These are phyloP conservation scores for Coemansia sp. DNA, from an alignment of 192 early-diverging fungal species.

Conservation along the genomic window DNA sequence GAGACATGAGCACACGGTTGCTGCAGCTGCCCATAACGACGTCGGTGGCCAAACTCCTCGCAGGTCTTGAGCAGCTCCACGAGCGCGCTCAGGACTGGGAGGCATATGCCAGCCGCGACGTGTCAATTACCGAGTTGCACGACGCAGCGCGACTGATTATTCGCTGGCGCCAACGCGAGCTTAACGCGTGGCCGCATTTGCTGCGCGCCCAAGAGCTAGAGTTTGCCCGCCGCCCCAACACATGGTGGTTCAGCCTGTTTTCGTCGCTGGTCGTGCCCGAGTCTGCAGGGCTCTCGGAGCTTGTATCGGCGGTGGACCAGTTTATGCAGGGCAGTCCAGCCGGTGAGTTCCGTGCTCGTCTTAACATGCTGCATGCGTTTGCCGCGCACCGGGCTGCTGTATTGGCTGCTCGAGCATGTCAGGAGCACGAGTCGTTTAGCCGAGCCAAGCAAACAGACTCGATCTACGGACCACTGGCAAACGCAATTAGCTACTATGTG, in stretches of 20 bases:
- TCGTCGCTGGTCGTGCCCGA: conserved; percentile 25
- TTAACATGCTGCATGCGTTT: conserved; percentile 69
- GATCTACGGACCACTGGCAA: conserved; percentile 51
- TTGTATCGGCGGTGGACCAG: conserved; percentile 75
- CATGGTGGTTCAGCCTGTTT: conserved; percentile 88
- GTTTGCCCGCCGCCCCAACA: conserved; percentile 61
- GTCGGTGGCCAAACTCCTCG: conserved; percentile 86
- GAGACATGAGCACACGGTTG: conserved; percentile 60
- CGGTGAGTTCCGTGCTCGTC: conserved; percentile 75
- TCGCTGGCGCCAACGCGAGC: conserved; percentile 88
- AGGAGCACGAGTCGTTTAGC: neutral
- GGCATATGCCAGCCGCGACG: conserved; percentile 75
- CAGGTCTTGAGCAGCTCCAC: conserved; percentile 85
- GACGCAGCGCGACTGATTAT: conserved; percentile 74
- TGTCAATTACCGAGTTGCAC: conserved; percentile 65
- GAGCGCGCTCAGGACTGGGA: conserved; percentile 95
- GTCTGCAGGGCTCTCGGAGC: conserved; percentile 1
- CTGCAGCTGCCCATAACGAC: conserved; percentile 68
- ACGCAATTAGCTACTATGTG: conserved; percentile 77
- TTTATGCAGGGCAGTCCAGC: conserved; percentile 74
- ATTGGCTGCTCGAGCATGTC: conserved; percentile 1
- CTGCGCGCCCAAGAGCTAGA: conserved; percentile 78
- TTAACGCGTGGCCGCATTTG: conserved; percentile 86
- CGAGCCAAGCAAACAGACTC: conserved; percentile 13
- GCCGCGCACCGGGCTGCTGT: conserved; percentile 25